Base-by-base conservation (phyloP, 164 flowering plant species). In the Santalum album region DNA sequence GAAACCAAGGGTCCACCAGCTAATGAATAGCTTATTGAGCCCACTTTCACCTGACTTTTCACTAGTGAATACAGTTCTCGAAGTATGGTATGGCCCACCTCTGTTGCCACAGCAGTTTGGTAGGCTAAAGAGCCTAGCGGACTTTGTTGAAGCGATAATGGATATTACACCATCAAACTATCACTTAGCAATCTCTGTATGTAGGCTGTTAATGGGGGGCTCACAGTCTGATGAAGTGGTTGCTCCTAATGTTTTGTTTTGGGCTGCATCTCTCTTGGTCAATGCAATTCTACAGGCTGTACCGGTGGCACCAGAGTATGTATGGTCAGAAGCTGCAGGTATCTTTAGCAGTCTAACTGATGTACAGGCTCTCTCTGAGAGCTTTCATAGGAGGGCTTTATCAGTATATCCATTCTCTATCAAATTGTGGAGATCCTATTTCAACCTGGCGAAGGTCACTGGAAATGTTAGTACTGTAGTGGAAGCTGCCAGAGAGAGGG, bases 281-380 rank as follows among this genome's bases (percentile, higher is more conserved):
- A 74, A 67, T 59, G 65, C 94, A 61, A 61, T 90, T 21, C 75
- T 60, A 53, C 73, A 64, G 67, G 76, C 83, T 45, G 55, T 78
- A 48, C 96, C 96, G n/a, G 63, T 78, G 7, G 79, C 89, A 10
- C 86, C 96, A 1, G 96, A 90, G 64, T 54, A 44, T 58, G 59
- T 66, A 29, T 90, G 96, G 94, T 74, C 75, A 10, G 86, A 87
- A 69, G 79, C 77, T 16, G 83, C 82, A 3, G 68, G 40, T 18
- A 50, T 80, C 50, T 68, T 87, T 67, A 51, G 65, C 25, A 64
- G 64, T 29, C 54, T 76, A 26, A 47, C 56, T 4, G 77, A 66
- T 40, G 25, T 49, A 20, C 70, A 65, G 39, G 61, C 29, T n/a
- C 60, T 83, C 12, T 68, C 60, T 5, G 80, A 75, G 59, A 76